Evolutionary conservation across 2,329 filamentous ascomycete genomes (phyloP), one percentile per base, ranked within the genome.

Genomic region (Seiridium unicorne): DNA sequence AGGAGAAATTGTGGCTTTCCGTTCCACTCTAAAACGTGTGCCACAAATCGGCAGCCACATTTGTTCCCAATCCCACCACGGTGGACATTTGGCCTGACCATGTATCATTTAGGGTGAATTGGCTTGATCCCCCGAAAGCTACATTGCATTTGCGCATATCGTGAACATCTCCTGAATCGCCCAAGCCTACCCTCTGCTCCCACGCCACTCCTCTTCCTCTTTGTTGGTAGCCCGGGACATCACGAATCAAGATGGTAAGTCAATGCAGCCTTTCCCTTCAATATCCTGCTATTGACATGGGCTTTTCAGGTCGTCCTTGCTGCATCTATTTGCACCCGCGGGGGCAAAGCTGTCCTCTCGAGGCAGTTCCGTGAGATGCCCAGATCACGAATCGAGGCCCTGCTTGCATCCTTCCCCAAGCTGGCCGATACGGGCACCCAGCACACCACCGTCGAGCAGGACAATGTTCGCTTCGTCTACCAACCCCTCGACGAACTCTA

Each of bases 401-500:
- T 99, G 60, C 89, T 99, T 60, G 95, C 96, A 65, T 96, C 94
- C 8, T 97, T 99, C 74, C 96, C 95, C 59, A 99, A 99, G 81
- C 90, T 98, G 61, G 93, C 95, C 71, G 93, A 97, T 77, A 93
- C 91, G 64, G 91, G 93, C 63, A 97, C 93, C 57, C 95, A 99
- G 78, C 95, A 99, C 78, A 99, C 95, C 35, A 99, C 92, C 5
- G 93, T 98, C 70, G 95, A 99, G 79, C 93, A 98, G 79, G 96
- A 99, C 81, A 98, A 97, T 81, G 95, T 99, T 72, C 94, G 95
- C 80, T 99, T 97, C 74, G 95, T 99, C 61, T 99, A 99, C 83
- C 95, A 99, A 77, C 96, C 95, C 62, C 85, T 99, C 65, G 96
- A 99, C 79, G 96, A 99, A 82, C 89, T 99, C 65, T 99, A 99